Percentiles rank a stretch among this genome's conserved stretches.
Conservation (phyloP, 352 stramenopile genomes). For the Phytophthora sansomeana region DNA sequence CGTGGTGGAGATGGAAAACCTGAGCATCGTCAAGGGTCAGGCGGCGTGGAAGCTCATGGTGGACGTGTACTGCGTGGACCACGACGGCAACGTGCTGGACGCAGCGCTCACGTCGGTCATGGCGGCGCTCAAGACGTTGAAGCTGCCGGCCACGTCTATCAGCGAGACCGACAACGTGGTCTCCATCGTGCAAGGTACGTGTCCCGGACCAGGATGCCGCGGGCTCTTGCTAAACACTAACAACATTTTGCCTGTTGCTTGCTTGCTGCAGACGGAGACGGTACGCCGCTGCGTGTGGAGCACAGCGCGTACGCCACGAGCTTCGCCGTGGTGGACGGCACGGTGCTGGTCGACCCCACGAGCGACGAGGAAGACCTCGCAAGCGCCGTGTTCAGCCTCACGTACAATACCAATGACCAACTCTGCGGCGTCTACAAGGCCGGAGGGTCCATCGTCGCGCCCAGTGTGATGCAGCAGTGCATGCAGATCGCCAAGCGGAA, state of each 20-base stretch:
- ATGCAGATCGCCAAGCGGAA: slow-evolving; percentile 70
- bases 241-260: slow-evolving; percentile 1
- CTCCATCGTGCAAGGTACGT: slow-evolving; percentile 63
- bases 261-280: slow-evolving; percentile 51
- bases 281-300: slow-evolving; percentile 61
- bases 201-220: not conserved
- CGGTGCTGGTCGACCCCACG: slow-evolving; percentile 75
- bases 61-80: slow-evolving; percentile 83
- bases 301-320: slow-evolving; percentile 68
- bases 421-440: slow-evolving; percentile 81
- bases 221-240: not conserved
- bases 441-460: slow-evolving; percentile 56
- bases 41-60: slow-evolving; percentile 85
- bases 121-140: slow-evolving; percentile 69
- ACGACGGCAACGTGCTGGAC: slow-evolving; percentile 86
- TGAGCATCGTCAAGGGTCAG: slow-evolving; percentile 78
- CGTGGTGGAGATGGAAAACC: slow-evolving; percentile 81
- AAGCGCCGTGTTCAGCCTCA: slow-evolving; percentile 63
- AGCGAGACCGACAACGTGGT: slow-evolving; percentile 77
- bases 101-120: slow-evolving; percentile 76
- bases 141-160: slow-evolving; percentile 67
- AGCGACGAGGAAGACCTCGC: slow-evolving; percentile 77
- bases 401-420: slow-evolving; percentile 68
- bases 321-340: slow-evolving; percentile 67
- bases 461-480: slow-evolving; percentile 63